A percentile compares a stretch with the other conserved stretches of the same genome.
phyloP scores from a whole-genome alignment of 139 green algal species.

The Chlamydomonas sp. region DNA sequence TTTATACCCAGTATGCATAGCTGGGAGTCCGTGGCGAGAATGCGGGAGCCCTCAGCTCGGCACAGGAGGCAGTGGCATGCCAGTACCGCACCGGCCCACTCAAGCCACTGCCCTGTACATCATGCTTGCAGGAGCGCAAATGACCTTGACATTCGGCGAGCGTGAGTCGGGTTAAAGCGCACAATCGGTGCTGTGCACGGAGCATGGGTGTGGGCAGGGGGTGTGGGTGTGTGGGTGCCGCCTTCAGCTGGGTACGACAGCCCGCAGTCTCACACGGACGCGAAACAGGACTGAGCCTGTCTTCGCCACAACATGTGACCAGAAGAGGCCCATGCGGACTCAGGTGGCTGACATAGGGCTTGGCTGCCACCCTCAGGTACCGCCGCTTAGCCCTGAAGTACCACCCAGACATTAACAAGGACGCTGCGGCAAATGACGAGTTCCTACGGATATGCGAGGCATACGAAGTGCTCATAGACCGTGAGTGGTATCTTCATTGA shows the following conservation, averaged over 20 bases:
- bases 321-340: too few relatives aligned
- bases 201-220: too few relatives aligned
- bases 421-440: constrained; percentile 46
- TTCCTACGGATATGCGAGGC: constrained; percentile 75
- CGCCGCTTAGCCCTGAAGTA: constrained; percentile 76
- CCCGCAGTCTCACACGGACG: too few relatives aligned
- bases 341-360: too few relatives aligned
- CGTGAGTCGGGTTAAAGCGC: constrained; percentile 57
- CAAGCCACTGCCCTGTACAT: neutral
- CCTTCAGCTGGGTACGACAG: too few relatives aligned
- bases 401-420: constrained; percentile 76
- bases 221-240: too few relatives aligned
- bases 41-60: too few relatives aligned
- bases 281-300: too few relatives aligned
- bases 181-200: too few relatives aligned
- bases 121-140: constrained; percentile 61
- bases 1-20: too few relatives aligned
- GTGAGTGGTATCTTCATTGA: constrained; percentile 49
- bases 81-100: neutral
- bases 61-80: neutral
- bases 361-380: constrained; percentile 56
- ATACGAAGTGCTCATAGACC: constrained; percentile 81
- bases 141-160: constrained; percentile 74
- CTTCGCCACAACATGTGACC: too few relatives aligned
- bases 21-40: too few relatives aligned